Evolutionary conservation across 1,139 yeast genomes (phyloP), one percentile per base, ranked within the genome.

Genomic region (Sugiyamaella xylanicola): DNA sequence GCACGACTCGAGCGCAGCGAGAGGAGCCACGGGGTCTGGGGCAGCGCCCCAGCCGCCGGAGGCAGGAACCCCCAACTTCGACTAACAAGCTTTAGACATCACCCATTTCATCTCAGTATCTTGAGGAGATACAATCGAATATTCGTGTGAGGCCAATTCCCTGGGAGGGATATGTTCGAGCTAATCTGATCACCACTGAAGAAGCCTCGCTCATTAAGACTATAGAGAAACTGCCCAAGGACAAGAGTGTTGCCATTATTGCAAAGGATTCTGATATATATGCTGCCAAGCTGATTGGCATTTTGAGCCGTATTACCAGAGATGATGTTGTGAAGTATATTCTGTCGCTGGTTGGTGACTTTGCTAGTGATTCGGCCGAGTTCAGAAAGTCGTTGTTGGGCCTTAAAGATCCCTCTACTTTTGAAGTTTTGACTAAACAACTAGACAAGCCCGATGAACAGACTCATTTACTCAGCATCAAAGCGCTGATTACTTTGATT

Each of bases 91-190:
- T n/a, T 9, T 11, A 22, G 44, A 44, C 49, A 17, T 21, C 47
- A 9, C 42, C 53, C 35, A 48, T 48, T 40, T 48, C 52, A 1
- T 85, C 88, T 71, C 79, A 79, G 49, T 85, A 83, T 67, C 77
- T 89, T 65, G 85, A 84, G 61, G 96, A 90, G 65, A 82, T 87
- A 61, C 83, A 89, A 65, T 78, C 81, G 64, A 84, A 84, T 61
- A 85, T 89, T 63, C 80, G 95, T 65, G 87, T 88, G 59, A 82
- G 95, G 62, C 86, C 95, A 35, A 83, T 92, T 58, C 95, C 96
- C 22, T 92, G 97, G 97, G 95, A 88, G 68, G 96, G 96, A 7
- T 84, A 87, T 65, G 85, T 89, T 17, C 80, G 96, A 59, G 86
- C 95, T 11, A 84, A 83, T 50, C 82, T 85, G 49, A 77, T 92